Evolutionary conservation across 2,329 filamentous ascomycete genomes (phyloP), one percentile per base, ranked within the genome.

Genomic region (Neodidymelliopsis sp.): DNA sequence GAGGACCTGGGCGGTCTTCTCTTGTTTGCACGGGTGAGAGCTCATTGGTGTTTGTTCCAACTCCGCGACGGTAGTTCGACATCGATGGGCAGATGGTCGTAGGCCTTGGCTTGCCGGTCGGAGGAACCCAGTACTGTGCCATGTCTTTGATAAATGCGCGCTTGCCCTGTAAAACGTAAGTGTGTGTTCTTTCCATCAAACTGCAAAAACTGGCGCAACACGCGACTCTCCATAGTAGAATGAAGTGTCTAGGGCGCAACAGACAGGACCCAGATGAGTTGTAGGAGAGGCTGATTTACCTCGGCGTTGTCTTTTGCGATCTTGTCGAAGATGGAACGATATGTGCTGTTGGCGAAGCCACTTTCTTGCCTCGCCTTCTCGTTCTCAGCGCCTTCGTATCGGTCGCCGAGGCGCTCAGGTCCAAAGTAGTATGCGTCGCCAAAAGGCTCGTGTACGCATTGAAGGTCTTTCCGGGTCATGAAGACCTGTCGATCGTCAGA

Each of bases 131-230:
- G 74, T 97, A 97, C 75, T 97, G 88, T 46, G 89, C 87, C 78
- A 97, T 99, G 74, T 97, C 94, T 75, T 99, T 99, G 82, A 99
- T 94, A 78, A 97, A 97, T 64, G 96, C 79, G 62, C 93, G 89
- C 79, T 96, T 96, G 65, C 86, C 89, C 89, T 95, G 62, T 11
- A 8, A 13, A 7, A 35, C 23, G 60, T 71, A 45, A 72, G 68
- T 22, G 16, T 15, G 9, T 6, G 10, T 20, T 22, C n/a, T 18
- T n/a, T n/a, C n/a, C n/a, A n/a, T n/a, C n/a, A n/a, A n/a, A n/a
- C n/a, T n/a, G n/a, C n/a, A n/a, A n/a, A n/a, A n/a, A n/a, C n/a
- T 36, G 25, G 20, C 20, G 37, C 36, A 27, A 11, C 8, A 7
- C 15, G 11, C 22, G 13, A 7, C 30, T n/a, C n/a, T n/a, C n/a